A percentile compares a stretch with the other conserved stretches of the same genome.
phyloP scores from a whole-genome alignment of 2,329 filamentous ascomycete genomes.

The Tolypocladium nubicola region DNA sequence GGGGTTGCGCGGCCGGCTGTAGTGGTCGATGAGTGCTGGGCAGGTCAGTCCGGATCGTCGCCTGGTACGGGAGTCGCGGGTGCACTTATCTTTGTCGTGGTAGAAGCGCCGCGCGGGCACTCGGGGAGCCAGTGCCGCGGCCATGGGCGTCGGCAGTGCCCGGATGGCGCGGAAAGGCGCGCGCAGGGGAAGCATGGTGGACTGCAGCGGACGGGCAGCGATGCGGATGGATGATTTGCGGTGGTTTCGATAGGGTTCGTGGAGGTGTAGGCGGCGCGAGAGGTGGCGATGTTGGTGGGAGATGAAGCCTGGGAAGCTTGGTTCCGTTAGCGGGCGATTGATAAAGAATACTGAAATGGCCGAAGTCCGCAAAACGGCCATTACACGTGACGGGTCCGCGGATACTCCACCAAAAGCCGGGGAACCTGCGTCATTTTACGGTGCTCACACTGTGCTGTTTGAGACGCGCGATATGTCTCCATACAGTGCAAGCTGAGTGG shows the following conservation, averaged over 20 bases:
- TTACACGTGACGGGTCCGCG: background rate
- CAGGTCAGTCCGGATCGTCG: slow-evolving; percentile 3
- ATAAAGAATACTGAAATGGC: slow-evolving; percentile 1
- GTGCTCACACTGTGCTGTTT: background rate
- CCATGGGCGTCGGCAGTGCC: slow-evolving; percentile 7
- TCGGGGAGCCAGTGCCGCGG: slow-evolving; percentile 12
- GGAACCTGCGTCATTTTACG: background rate
- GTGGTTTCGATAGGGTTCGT: background rate
- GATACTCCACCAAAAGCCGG: background rate
- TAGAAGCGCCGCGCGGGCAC: slow-evolving; percentile 30
- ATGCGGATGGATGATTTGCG: background rate
- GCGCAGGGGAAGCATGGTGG: slow-evolving; percentile 8
- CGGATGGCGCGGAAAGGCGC: slow-evolving; percentile 6
- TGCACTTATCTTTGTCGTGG: slow-evolving; percentile 32
- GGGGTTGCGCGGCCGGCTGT: slow-evolving; percentile 43
- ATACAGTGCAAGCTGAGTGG: background rate
- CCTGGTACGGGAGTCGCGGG: background rate
- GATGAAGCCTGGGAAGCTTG: background rate
- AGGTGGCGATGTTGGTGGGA: background rate
- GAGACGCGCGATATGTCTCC: fast-evolving
- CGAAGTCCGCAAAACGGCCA: background rate
- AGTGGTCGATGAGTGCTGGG: slow-evolving; percentile 30
- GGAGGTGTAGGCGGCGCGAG: background rate
- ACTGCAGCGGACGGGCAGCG: background rate
- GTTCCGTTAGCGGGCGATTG: background rate